Conservation (phyloP, 768 basidiomycete genomes). For the Daedaleopsis sinensis region DNA sequence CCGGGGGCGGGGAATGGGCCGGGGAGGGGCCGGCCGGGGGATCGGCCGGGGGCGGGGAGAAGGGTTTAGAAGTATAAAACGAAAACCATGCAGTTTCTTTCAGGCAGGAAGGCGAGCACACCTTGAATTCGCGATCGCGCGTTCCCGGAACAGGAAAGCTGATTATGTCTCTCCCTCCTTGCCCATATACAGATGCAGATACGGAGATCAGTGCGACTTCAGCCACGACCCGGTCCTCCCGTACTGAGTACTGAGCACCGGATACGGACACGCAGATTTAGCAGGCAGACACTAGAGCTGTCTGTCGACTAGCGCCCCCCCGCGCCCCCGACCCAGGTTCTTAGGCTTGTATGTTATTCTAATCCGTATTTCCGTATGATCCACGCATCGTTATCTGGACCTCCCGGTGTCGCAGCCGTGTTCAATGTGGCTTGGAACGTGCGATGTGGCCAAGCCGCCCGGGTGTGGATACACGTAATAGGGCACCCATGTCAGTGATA, state of each 20-base stretch:
- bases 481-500: not conserved
- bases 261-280: not conserved
- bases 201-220: conserved; percentile 87
- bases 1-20: conserved; percentile 38
- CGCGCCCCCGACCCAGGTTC: too few relatives aligned
- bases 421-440: not conserved
- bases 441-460: not conserved
- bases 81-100: conserved; percentile 90
- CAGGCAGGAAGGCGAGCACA: conserved; percentile 90
- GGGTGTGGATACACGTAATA: not conserved
- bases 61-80: conserved; percentile 78
- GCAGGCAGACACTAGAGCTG: too few relatives aligned
- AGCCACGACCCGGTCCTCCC: conserved; percentile 55
- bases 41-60: conserved; percentile 64
- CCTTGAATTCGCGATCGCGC: conserved; percentile 36
- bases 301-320: too few relatives aligned
- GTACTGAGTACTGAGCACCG: conserved; percentile 1
- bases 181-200: conserved; percentile 71
- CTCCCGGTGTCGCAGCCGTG: not conserved
- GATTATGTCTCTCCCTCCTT: conserved; percentile 46
- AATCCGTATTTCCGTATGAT: not conserved
- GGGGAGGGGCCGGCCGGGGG: conserved; percentile 55
- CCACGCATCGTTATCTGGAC: not conserved
- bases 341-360: not conserved
- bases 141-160: conserved; percentile 36